Evolutionary conservation across 2,329 filamentous ascomycete species (phyloP), one percentile per base, ranked within the genome.

Genomic region (Trichophyton verrucosum): DNA sequence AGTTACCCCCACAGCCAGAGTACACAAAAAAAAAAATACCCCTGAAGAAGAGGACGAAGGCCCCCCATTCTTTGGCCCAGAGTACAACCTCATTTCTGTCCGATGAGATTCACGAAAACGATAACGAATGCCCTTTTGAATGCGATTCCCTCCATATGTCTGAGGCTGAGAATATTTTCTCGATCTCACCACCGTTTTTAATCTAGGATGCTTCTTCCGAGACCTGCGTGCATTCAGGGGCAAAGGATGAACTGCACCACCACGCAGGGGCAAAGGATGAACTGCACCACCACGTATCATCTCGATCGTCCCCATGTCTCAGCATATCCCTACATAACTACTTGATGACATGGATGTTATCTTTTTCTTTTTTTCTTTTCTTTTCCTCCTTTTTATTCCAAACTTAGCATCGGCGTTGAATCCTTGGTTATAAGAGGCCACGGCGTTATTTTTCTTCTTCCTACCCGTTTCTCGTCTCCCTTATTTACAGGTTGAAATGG

Each of bases 361-460:
- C 22, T n/a, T 15, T 5, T 53, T 53, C 3, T 33, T 30, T 13
- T 53, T 27, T 3, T 33, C n/a, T 13, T 53, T 53, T 15, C 11
- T 17, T 27, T 17, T 5, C 9, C 33, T 53, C 20, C 27, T 13
- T 11, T 51, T 27, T 27, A 13, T 27, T 53, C 20, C 3, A 33
- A 47, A 47, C 20, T 51, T 51, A 47, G 44, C 49, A 33, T 53
- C n/a, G 49, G 49, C 49, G 49, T 55, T n/a, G 51, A 33, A 55
- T 55, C 30, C n/a, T 36, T 55, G 51, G 17, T 30, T 55, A 55
- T 20, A 53, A 27, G 9, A 30, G 24, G 22, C 47, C 27, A 13
- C 9, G 51, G 51, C 27, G 30, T 55, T 55, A 33, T 55, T 36
- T 27, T 9, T 17, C 20, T 51, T 51, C n/a, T 47, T 11, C 27